These are phyloP conservation scores for Rhinocladiella similis DNA, from an alignment of 2,329 filamentous ascomycete genomes.

Conservation along the genomic window DNA sequence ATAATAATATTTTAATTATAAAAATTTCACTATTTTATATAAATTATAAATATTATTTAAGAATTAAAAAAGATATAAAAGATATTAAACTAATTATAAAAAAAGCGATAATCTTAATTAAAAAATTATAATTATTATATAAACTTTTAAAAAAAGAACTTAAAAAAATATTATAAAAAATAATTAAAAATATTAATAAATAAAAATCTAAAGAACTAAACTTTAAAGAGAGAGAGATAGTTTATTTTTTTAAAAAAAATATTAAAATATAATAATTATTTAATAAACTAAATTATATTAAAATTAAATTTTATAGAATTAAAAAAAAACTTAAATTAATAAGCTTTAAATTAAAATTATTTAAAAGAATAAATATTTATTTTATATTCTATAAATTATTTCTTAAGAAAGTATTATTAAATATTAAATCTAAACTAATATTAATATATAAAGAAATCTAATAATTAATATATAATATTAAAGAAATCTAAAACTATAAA, in stretches of 20 bases:
- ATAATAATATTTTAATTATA: conserved; percentile 5
- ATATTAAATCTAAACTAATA: neutral
- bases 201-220: conserved; percentile 8
- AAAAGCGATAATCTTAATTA: conserved; percentile 4
- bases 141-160: too few species aligned
- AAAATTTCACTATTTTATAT: conserved; percentile 10
- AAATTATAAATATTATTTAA: conserved; percentile 14
- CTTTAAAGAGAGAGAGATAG: conserved; percentile 1
- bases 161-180: conserved; percentile 7
- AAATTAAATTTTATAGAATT: conserved; percentile 12
- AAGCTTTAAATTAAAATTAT: conserved; percentile 11
- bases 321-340: conserved; percentile 11
- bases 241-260: conserved; percentile 15
- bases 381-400: conserved; percentile 14
- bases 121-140: conserved; percentile 1
- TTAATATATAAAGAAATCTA: neutral
- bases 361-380: conserved; percentile 12
- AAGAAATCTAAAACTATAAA: neutral
- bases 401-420: conserved; percentile 2
- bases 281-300: conserved; percentile 16
- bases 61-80: conserved; percentile 1
- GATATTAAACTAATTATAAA: conserved; percentile 1
- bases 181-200: conserved; percentile 5
- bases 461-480: neutral
- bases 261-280: conserved; percentile 16